A percentile compares a stretch with the other conserved stretches of the same genome.
Conservation (phyloP, 2,329 filamentous ascomycete genomes). For the Claviceps cyperi region DNA sequence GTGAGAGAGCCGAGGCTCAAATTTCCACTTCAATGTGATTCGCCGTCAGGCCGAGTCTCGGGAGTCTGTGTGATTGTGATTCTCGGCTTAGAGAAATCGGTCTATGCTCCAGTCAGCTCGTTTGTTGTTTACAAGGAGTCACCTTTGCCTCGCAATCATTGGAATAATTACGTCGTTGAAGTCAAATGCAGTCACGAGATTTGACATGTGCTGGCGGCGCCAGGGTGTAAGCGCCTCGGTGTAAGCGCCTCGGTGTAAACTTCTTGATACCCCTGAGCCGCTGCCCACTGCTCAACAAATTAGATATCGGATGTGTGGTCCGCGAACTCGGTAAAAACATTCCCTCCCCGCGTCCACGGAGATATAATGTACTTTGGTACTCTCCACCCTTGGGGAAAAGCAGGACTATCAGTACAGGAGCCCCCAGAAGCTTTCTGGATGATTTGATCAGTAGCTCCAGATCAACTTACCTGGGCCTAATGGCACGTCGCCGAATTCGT, state of each 20-base stretch:
- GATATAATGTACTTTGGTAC: slow-evolving; percentile 38
- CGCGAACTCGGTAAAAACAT: slow-evolving; percentile 37
- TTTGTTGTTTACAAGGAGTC: background rate
- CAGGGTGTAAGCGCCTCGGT: slow-evolving; percentile 12
- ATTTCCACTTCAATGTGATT: slow-evolving; percentile 6
- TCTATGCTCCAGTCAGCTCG: background rate
- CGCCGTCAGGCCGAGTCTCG: slow-evolving; percentile 2
- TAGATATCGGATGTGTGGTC: slow-evolving; percentile 40
- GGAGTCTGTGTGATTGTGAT: slow-evolving; percentile 4
- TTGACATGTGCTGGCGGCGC: slow-evolving; percentile 16
- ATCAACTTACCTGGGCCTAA: slow-evolving; percentile 14
- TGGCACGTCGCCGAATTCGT: slow-evolving; percentile 10
- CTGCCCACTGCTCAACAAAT: slow-evolving; percentile 33
- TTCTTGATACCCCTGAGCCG: slow-evolving; percentile 18
- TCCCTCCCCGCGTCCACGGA: slow-evolving; percentile 36
- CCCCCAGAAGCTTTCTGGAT: background rate
- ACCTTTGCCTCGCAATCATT: background rate
- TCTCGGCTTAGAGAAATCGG: slow-evolving; percentile 5
- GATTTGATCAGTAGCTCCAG: no score
- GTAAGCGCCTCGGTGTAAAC: slow-evolving; percentile 12
- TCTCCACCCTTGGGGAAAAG: slow-evolving; percentile 20
- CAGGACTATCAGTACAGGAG: background rate
- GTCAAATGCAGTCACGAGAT: slow-evolving; percentile 20
- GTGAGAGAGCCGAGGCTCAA: slow-evolving; percentile 9
- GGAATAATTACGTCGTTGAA: slow-evolving; percentile 21